Evolutionary conservation across 371 early-diverging fungal genomes (phyloP), one percentile per base, ranked within the genome.

Genomic region (Lichtheimia ornata): DNA sequence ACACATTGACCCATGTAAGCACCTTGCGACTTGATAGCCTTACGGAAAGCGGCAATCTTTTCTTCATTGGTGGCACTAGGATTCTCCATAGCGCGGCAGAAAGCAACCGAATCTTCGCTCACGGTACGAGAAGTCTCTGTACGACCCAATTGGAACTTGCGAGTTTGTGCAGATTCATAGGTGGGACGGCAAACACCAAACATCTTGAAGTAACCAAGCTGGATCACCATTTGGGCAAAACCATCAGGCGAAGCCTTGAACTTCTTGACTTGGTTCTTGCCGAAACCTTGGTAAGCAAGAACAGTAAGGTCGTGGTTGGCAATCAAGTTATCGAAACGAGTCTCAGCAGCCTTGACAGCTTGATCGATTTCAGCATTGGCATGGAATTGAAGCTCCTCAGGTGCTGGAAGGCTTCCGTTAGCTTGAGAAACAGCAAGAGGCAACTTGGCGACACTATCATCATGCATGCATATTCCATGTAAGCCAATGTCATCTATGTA

Each of bases 161-260:
- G 87, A 43, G 94, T 94, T 79, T 91, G 91, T 35, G 91, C 96
- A 62, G 91, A 86, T 72, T 97, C 98, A 70, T 97, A 97, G 6
- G 98, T 97, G 13, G 96, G 90, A 40, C 85, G 78, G 64, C 76
- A 73, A 14, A 64, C 66, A 40, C 94, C 93, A 72, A 93, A 88
- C 83, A 93, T 90, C 74, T 92, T 93, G 83, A 86, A 94, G 76
- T 95, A 95, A 15, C 94, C 97, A 49, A 97, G 84, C 82, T 98
- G 98, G 63, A 98, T 93, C 30, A 91, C 88, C 96, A 98, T 94
- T 75, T 98, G 98, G 18, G 85, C 91, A 67, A 88, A 98, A 25
- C 96, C 95, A 67, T 98, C 98, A 17, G 98, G 98, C 3, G 87
- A 86, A 41, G 88, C 81, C 65, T 89, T 89, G 76, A 93, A 87